A percentile compares a stretch with the other conserved stretches of the same genome.
phyloP scores from a whole-genome alignment of 306 rosid species.

The Luffa aegyptiaca region DNA sequence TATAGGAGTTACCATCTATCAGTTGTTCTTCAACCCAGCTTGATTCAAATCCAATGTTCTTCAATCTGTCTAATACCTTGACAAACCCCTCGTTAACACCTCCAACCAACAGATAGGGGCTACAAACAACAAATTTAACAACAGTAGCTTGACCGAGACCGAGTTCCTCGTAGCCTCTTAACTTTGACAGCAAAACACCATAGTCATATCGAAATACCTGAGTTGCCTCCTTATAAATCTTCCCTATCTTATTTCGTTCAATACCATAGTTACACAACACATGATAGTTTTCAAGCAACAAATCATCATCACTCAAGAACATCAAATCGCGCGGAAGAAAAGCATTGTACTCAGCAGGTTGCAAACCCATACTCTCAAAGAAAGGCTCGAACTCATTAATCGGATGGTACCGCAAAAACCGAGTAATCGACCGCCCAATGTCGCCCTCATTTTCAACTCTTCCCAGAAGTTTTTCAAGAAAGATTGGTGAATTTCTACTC shows the following conservation, averaged over 20 bases:
- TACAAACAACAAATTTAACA: conserved; percentile 25
- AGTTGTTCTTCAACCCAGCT: conserved; percentile 38
- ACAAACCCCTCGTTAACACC: conserved; percentile 32
- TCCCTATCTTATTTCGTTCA: conserved; percentile 42
- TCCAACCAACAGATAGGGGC: conserved; percentile 60
- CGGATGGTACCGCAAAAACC: conserved; percentile 60
- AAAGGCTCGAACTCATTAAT: conserved; percentile 82
- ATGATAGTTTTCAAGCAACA: conserved; percentile 51
- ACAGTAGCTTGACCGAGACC: conserved; percentile 26
- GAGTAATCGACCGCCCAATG: conserved; percentile 22
- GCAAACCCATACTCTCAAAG: conserved; percentile 72
- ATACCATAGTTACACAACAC: conserved; percentile 51
- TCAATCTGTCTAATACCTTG: conserved; percentile 38
- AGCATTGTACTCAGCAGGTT: conserved; percentile 45
- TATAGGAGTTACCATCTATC: conserved; percentile 27
- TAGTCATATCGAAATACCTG: conserved; percentile 29
- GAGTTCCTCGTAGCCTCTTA: conserved; percentile 40
- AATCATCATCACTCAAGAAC: conserved; percentile 40
- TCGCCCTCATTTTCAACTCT: conserved; percentile 15
- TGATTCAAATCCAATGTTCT: conserved; percentile 30
- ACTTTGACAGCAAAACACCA: conserved; percentile 46
- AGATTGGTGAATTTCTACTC: conserved; percentile 57
- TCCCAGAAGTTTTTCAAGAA: conserved; percentile 37
- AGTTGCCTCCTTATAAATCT: conserved; percentile 34
- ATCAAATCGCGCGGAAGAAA: conserved; percentile 51